These are phyloP conservation scores for Fraxinus floribunda DNA, from an alignment of 305 asterid genomes.

Conservation along the genomic window DNA sequence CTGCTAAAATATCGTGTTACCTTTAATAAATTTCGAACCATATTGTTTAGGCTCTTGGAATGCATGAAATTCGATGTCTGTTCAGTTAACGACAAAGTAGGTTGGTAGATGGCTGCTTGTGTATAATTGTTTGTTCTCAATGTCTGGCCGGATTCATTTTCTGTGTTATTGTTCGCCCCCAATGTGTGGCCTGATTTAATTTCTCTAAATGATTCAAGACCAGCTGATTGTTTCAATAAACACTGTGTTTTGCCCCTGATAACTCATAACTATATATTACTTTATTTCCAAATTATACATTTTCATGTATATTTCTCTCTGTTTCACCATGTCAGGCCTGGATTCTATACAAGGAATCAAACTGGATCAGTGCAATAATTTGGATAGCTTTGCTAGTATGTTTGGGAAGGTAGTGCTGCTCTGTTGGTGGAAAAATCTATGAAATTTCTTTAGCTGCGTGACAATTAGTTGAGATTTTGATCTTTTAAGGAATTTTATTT, in stretches of 20 bases:
- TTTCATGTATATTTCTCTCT: slow-evolving; percentile 16
- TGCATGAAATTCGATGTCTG: neutral
- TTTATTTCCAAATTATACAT: slow-evolving; percentile 14
- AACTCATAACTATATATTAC: neutral
- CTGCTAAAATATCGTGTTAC: neutral
- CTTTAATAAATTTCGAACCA: neutral
- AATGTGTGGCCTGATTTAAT: neutral
- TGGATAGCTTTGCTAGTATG: slow-evolving; percentile 70
- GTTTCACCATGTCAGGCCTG: slow-evolving; percentile 53
- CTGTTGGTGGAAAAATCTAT: slow-evolving; percentile 12
- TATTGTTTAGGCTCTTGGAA: neutral
- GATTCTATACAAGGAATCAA: slow-evolving; percentile 72
- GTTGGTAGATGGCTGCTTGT: neutral
- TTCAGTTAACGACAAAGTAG: neutral
- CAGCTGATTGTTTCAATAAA: neutral
- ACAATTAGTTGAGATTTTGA: neutral
- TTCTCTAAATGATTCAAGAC: neutral
- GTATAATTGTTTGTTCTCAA: neutral
- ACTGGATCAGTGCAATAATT: slow-evolving; percentile 55
- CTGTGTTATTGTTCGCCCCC: neutral
- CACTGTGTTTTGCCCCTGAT: neutral
- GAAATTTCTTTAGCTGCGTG: neutral
- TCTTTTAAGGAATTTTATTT: neutral
- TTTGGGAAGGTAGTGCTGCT: slow-evolving; percentile 67
- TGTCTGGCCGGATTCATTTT: neutral